Percentiles rank a stretch among this genome's conserved stretches.
These are phyloP conservation scores for Blastomyces gilchristii DNA, from an alignment of 2,329 filamentous ascomycete species.

Conservation along the genomic window DNA sequence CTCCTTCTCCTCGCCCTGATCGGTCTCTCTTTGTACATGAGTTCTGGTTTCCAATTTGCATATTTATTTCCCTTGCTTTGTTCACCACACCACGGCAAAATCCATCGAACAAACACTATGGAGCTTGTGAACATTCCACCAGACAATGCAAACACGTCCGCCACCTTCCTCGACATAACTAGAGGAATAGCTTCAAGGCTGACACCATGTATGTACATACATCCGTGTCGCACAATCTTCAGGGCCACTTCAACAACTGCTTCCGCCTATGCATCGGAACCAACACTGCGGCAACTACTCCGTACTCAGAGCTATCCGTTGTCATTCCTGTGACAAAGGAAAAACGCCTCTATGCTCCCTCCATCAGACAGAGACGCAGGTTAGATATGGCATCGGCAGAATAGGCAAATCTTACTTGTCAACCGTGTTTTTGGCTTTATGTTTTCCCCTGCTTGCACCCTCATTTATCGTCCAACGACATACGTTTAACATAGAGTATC, in stretches of 20 bases:
- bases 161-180: no score
- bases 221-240: not conserved
- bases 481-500: not conserved
- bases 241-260: not conserved
- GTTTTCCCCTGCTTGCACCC: not conserved
- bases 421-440: not conserved
- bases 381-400: not conserved
- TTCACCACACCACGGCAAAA: not conserved
- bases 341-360: not conserved
- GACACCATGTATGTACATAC: not conserved
- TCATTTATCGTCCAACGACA: not conserved
- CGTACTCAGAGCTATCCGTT: not conserved
- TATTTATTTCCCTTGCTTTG: not conserved
- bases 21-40: no score
- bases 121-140: not conserved
- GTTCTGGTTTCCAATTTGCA: no score
- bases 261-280: not conserved
- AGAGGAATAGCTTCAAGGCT: not conserved
- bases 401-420: not conserved
- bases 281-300: no score
- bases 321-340: not conserved
- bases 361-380: not conserved
- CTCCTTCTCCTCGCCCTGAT: no score
- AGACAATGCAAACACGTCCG: not conserved
- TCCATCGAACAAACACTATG: not conserved